Conservation (phyloP, 768 basidiomycete species). For the Naematelia encephala region DNA sequence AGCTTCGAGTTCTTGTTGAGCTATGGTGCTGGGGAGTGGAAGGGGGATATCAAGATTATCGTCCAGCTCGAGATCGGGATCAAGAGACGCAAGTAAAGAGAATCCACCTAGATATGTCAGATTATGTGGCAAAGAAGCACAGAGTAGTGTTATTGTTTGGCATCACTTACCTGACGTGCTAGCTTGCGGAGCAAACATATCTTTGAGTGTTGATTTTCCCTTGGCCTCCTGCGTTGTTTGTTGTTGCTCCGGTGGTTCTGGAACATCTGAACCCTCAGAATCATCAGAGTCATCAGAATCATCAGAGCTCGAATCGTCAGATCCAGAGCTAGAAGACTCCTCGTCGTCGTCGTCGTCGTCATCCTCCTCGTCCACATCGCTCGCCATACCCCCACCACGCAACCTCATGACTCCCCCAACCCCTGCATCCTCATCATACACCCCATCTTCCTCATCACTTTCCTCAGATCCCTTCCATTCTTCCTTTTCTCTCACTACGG, state of each 20-base stretch:
- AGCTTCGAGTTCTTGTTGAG: neutral
- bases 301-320: conserved; percentile 8
- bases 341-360: conserved; percentile 8
- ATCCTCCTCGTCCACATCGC: conserved; percentile 9
- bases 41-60: conserved; percentile 42
- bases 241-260: neutral
- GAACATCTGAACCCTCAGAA: no score
- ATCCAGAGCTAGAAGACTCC: no score
- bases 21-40: neutral
- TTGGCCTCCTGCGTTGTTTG: no score
- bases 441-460: conserved; percentile 9
- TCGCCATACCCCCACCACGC: conserved; percentile 14
- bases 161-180: conserved; percentile 5
- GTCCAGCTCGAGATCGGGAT: conserved; percentile 43
- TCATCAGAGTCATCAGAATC: conserved; percentile 1
- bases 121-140: conserved; percentile 3
- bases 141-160: neutral
- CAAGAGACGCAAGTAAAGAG: conserved; percentile 41
- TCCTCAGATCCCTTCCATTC: conserved; percentile 23
- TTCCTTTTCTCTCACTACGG: neutral
- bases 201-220: conserved; percentile 20
- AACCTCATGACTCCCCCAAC: conserved; percentile 12
- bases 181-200: conserved; percentile 28
- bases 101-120: conserved; percentile 23
- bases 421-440: conserved; percentile 10